Evolutionary conservation across 2,329 filamentous ascomycete genomes (phyloP), one percentile per base, ranked within the genome.

Genomic region (Pyrenochaeta sp.): DNA sequence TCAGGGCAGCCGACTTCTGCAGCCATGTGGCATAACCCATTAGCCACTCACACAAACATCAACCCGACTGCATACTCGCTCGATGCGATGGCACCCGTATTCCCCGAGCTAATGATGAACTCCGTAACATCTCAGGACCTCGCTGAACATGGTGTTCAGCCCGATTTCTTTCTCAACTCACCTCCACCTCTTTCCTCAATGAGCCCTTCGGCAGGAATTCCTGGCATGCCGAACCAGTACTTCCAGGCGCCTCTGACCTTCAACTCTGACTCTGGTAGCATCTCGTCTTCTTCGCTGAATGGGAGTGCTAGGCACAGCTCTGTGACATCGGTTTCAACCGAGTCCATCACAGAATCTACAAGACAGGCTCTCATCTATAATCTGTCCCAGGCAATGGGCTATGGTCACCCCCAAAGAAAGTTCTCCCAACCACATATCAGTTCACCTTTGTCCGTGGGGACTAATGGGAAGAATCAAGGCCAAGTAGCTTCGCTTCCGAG

Each of bases 81-180:
- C 70, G 90, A 96, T 62, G 80, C 90, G 53, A 84, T 85, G 65
- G 81, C 83, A 53, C 80, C 85, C 28, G 84, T 88, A 23, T 91
- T 96, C 67, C 86, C 88, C 45, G 90, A 94, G 53, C 63, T 85
- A 67, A 84, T 91, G 62, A 65, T 71, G 58, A 61, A 58, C 44
- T 88, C 88, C 9, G 77, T 93, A 45, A 93, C 90, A 48, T 89
- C 90, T 34, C 89, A 91, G 68, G 87, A 87, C 52, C 72, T 88
- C 29, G 78, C 84, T 66, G 83, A 86, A 60, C 88, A 90, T 71
- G 85, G 82, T 63, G 80, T 84, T 57, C 83, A 83, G 56, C 68
- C 72, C 69, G 89, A 94, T 68, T 81, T 85, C 56, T 90, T 87
- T 69, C 89, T 95, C 65, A 87, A 89, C 52, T 88, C 89, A 19